These are phyloP conservation scores for Blastomyces percursus DNA, from an alignment of 2,329 filamentous ascomycete species.

Conservation along the genomic window DNA sequence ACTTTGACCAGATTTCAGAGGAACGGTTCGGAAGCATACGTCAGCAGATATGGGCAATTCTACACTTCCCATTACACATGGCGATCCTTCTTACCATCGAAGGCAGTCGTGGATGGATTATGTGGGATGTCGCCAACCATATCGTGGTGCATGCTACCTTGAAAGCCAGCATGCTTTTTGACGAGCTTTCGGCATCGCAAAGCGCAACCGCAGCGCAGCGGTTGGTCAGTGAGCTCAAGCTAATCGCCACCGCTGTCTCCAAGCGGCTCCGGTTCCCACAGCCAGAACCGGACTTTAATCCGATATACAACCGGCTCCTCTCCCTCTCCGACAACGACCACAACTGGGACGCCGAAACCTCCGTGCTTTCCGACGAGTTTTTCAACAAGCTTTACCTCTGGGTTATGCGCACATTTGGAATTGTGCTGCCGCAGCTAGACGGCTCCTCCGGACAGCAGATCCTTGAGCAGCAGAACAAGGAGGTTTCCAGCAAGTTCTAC, in stretches of 20 bases:
- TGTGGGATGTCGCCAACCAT: constrained; percentile 32
- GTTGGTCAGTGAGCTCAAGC: constrained; percentile 5
- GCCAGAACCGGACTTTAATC: constrained; percentile 8
- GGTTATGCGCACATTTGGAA: constrained; percentile 11
- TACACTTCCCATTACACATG: constrained; percentile 54
- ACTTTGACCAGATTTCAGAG: constrained; percentile 44
- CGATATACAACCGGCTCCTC: constrained; percentile 7
- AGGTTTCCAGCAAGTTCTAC: constrained; percentile 26
- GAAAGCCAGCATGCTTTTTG: not conserved
- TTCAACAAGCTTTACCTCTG: constrained; percentile 5
- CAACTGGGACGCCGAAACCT: not conserved
- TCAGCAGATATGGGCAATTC: constrained; percentile 42
- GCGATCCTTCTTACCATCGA: constrained; percentile 53
- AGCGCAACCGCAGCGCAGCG: not conserved
- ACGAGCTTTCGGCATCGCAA: not conserved
- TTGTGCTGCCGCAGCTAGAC: constrained; percentile 3
- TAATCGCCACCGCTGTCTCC: constrained; percentile 3
- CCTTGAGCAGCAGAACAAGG: not conserved
- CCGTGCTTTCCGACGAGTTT: constrained; percentile 4
- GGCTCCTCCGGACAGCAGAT: not conserved
- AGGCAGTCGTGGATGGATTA: constrained; percentile 42
- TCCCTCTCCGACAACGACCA: not conserved
- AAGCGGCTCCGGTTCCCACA: not conserved
- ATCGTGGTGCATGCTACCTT: constrained; percentile 12
- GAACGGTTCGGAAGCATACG: constrained; percentile 41